A percentile compares a stretch with the other conserved stretches of the same genome.
Conservation (phyloP, 805 yeast genomes). For the Starmerella bombi region DNA sequence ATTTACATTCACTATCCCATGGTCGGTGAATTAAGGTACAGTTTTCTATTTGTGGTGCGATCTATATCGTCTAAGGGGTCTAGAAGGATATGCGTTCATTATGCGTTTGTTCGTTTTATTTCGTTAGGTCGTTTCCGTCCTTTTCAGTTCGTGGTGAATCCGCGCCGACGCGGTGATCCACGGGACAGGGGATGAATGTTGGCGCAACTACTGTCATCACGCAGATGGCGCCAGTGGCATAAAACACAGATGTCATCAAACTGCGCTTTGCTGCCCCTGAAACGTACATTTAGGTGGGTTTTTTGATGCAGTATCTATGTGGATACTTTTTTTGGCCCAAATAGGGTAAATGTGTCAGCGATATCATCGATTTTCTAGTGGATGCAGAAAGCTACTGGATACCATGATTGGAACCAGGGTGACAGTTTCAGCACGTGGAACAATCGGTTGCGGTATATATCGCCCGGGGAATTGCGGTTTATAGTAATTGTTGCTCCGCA, state of each 20-base stretch:
- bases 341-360: conserved; percentile 3
- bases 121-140: not conserved
- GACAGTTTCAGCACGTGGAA: too few relatives aligned
- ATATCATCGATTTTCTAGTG: not conserved
- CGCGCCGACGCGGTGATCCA: conserved; percentile 17
- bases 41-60: too few relatives aligned
- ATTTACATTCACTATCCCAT: too few relatives aligned
- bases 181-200: conserved; percentile 29
- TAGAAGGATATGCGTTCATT: not conserved
- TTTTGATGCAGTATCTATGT: not conserved
- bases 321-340: too few relatives aligned
- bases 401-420: too few relatives aligned
- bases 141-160: conserved; percentile 8
- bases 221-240: conserved; percentile 63
- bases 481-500: too few relatives aligned
- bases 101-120: not conserved
- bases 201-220: conserved; percentile 47
- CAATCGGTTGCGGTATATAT: too few relatives aligned
- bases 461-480: too few relatives aligned
- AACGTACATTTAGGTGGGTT: conserved; percentile 26
- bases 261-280: conserved; percentile 23
- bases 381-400: too few relatives aligned
- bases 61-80: too few relatives aligned
- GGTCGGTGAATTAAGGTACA: too few relatives aligned
- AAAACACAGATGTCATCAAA: conserved; percentile 52